These are phyloP conservation scores for Paramyrothecium sp. DNA, from an alignment of 2,329 filamentous ascomycete species.

Conservation along the genomic window DNA sequence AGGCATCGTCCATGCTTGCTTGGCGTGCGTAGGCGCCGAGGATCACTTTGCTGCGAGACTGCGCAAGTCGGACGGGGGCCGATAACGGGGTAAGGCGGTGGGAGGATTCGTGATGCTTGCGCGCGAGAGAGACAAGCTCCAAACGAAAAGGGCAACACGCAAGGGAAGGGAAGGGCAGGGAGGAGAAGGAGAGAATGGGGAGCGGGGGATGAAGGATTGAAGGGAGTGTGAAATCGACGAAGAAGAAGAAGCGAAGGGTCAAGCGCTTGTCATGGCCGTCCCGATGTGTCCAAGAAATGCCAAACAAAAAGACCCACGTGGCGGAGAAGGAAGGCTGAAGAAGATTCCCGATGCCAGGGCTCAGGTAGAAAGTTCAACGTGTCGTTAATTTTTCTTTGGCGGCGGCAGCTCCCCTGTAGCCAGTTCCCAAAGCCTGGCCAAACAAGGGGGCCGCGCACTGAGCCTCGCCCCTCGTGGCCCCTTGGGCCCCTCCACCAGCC, in stretches of 20 bases:
- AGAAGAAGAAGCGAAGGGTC: constrained; percentile 14
- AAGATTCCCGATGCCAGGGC: neutral
- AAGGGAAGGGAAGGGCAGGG: constrained; percentile 7
- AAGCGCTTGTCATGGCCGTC: constrained; percentile 24
- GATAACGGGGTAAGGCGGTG: constrained; percentile 2
- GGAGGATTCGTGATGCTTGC: neutral
- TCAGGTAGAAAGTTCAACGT: constrained; percentile 23
- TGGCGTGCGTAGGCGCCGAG: constrained; percentile 13
- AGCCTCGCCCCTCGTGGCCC: no score
- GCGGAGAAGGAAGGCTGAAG: constrained; percentile 16
- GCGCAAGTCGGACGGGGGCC: constrained; percentile 6
- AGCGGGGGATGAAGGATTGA: constrained; percentile 6
- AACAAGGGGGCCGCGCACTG: no score
- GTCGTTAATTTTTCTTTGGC: constrained; percentile 20
- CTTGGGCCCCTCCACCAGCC: no score
- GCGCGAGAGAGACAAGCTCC: neutral
- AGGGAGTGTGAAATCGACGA: constrained; percentile 11
- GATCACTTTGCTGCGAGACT: constrained; percentile 13
- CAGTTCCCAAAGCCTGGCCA: no score
- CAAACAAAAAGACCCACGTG: constrained; percentile 29
- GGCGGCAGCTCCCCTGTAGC: neutral
- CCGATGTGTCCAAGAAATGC: constrained; percentile 18
- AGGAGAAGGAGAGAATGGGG: constrained; percentile 5
- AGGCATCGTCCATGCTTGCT: constrained; percentile 60
- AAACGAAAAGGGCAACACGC: constrained; percentile 5